Evolutionary conservation across 2,329 filamentous ascomycete genomes (phyloP).

Genomic region (Lasiodiplodia gonubiensis): DNA sequence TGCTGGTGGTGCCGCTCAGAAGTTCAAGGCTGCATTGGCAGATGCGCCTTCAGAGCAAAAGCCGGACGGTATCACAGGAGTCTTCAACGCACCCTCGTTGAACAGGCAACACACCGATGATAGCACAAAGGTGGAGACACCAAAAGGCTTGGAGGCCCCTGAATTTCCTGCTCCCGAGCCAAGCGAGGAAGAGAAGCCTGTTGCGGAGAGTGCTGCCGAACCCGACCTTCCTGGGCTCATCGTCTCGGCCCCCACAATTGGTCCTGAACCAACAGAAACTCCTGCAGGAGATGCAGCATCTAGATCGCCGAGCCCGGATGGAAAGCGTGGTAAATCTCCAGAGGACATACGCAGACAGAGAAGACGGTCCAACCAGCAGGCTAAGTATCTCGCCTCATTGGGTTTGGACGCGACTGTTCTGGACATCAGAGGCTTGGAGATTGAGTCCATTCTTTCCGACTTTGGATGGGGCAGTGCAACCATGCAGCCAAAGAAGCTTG

Average conservation of each 20-base stretch:
- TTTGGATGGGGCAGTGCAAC: conserved; percentile 86
- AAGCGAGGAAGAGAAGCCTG: conserved; percentile 29
- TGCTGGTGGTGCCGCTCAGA: conserved; percentile 83
- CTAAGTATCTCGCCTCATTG: conserved; percentile 76
- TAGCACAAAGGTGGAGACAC: conserved; percentile 31
- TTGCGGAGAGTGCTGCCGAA: not conserved
- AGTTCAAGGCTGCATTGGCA: conserved; percentile 66
- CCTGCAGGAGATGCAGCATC: conserved; percentile 32
- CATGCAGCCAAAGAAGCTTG: conserved; percentile 75
- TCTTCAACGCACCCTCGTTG: conserved; percentile 76
- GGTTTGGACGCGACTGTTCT: conserved; percentile 80
- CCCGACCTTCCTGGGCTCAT: conserved; percentile 30
- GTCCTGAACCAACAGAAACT: conserved; percentile 7
- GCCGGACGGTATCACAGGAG: conserved; percentile 86
- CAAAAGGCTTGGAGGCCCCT: conserved; percentile 27
- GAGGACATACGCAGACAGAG: conserved; percentile 64
- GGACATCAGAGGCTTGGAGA: conserved; percentile 76
- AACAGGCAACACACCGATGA: conserved; percentile 26
- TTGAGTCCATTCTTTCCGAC: conserved; percentile 81
- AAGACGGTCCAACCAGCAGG: conserved; percentile 73
- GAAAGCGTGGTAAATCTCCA: conserved; percentile 36
- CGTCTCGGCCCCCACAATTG: conserved; percentile 19
- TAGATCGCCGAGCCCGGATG: conserved; percentile 48
- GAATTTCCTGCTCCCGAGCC: conserved; percentile 5
- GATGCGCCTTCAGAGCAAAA: conserved; percentile 56